A percentile compares a stretch with the other conserved stretches of the same genome.
Conservation (phyloP, 169 alveolate genomes). For the Cyclospora cayetanensis region DNA sequence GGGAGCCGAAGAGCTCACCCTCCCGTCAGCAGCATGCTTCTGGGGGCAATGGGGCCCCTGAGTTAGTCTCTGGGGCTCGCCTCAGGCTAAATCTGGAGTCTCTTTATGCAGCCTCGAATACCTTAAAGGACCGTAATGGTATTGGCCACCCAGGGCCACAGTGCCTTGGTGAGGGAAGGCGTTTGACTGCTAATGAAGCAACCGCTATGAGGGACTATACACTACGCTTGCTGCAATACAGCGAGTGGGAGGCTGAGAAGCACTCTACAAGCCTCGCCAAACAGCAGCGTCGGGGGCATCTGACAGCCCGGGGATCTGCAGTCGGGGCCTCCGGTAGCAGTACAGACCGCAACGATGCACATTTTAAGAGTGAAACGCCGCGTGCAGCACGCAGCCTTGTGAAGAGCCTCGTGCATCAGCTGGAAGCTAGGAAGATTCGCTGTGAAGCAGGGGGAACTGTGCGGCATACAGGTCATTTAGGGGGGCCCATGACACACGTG, state of each 20-base stretch:
- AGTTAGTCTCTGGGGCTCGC: no score
- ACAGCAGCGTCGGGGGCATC: conserved; percentile 26
- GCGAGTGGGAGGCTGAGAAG: conserved; percentile 20
- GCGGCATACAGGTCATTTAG: no score
- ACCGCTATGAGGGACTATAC: background rate
- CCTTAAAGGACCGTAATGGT: no score
- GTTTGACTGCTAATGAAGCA: background rate
- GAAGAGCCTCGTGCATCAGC: conserved; percentile 37
- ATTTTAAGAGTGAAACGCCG: background rate
- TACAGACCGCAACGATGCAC: background rate
- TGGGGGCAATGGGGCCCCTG: no score
- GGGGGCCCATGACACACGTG: no score
- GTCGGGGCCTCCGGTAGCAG: background rate
- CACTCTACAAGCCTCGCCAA: background rate
- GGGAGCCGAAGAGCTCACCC: no score
- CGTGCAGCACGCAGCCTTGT: conserved; percentile 37
- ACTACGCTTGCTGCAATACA: conserved; percentile 9
- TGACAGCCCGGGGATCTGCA: conserved; percentile 11
- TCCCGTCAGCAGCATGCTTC: no score
- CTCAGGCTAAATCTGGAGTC: no score
- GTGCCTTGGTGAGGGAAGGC: no score
- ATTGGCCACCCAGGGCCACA: no score
- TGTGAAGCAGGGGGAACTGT: background rate
- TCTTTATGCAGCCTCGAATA: no score
- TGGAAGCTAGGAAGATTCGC: conserved; percentile 32